These are phyloP conservation scores for Neltuma alba DNA, from an alignment of 306 rosid species.

Conservation along the genomic window DNA sequence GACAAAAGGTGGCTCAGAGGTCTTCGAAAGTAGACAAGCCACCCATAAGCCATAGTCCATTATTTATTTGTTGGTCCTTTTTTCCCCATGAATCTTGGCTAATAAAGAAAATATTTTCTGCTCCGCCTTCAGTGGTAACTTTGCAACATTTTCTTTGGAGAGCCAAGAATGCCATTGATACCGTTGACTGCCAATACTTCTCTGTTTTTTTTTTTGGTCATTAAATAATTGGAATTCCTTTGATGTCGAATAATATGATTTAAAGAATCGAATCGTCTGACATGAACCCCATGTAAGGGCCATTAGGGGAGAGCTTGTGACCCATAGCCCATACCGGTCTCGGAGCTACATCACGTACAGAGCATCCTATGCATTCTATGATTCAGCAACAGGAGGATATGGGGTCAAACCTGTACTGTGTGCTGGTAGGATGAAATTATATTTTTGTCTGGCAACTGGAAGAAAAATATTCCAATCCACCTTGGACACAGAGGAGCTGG, in stretches of 20 bases:
- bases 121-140: neutral
- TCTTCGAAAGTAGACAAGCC: neutral
- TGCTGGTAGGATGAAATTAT: neutral
- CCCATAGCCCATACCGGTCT: neutral
- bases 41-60: neutral
- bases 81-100: neutral
- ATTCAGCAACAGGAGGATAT: conserved; percentile 3
- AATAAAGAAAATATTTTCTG: neutral
- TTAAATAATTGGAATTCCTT: neutral
- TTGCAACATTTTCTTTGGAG: neutral
- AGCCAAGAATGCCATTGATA: neutral
- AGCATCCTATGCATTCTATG: neutral
- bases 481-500: neutral
- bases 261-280: neutral
- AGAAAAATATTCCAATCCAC: neutral
- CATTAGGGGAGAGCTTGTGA: neutral
- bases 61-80: neutral
- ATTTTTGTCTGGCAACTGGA: neutral
- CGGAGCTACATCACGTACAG: neutral
- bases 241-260: neutral
- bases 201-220: neutral
- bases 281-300: neutral
- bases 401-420: neutral
- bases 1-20: conserved; percentile 32
- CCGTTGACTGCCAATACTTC: neutral